These are phyloP conservation scores for Boletus rubescentipes DNA, from an alignment of 768 basidiomycete genomes.

Conservation along the genomic window DNA sequence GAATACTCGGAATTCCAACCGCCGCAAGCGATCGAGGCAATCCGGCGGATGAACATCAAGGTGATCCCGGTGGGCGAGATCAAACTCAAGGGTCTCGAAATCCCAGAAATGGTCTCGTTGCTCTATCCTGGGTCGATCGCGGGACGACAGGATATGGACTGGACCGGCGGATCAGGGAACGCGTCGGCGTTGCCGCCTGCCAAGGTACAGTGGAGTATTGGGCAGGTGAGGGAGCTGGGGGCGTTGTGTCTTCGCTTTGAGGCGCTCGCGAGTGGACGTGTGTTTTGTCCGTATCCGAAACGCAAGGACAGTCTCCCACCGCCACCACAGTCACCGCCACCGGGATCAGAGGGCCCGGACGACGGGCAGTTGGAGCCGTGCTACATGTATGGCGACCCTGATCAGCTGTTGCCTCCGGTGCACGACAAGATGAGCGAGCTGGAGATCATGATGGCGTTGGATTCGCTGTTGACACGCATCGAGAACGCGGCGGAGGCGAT, in stretches of 20 bases:
- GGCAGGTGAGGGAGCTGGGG: conserved; percentile 72
- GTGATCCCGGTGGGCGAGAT: conserved; percentile 82
- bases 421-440: conserved; percentile 66
- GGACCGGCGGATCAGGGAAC: conserved; percentile 22
- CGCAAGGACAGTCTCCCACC: conserved; percentile 31
- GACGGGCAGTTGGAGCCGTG: conserved; percentile 30
- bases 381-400: conserved; percentile 58
- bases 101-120: conserved; percentile 82
- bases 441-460: conserved; percentile 73
- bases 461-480: conserved; percentile 71
- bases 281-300: conserved; percentile 50
- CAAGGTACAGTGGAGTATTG: conserved; percentile 66
- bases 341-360: conserved; percentile 14
- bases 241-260: conserved; percentile 77
- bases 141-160: conserved; percentile 63
- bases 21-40: conserved; percentile 65
- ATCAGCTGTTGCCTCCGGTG: conserved; percentile 66
- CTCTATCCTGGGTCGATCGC: conserved; percentile 77
- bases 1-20: conserved; percentile 60
- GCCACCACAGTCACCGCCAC: conserved; percentile 2
- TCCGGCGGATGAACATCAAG: conserved; percentile 67
- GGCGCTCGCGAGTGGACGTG: conserved; percentile 60
- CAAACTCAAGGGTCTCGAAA: conserved; percentile 92
- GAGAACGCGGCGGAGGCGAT: conserved; percentile 61
- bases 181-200: conserved; percentile 14